Base-by-base conservation (phyloP, 768 basidiomycete genomes). In the Boletus coccyginus region DNA sequence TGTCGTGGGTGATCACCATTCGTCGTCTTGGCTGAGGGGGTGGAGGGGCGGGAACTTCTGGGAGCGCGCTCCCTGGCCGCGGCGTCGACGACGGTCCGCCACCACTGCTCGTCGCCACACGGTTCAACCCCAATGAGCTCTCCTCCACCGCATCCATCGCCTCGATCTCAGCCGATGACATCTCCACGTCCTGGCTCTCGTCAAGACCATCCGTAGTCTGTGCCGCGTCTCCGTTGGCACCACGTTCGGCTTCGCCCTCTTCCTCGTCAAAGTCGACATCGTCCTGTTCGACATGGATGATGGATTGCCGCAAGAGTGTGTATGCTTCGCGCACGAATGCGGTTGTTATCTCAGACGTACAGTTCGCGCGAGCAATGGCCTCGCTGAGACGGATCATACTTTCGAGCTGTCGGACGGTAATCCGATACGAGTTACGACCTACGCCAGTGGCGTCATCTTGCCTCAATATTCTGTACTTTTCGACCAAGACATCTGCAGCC, bases 201-300 rank as follows among this genome's bases (percentile, higher is more conserved):
- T 80, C 79, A 41, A 75, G 73, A n/a, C 46, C 67, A 21, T 71
- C 72, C n/a, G 68, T 72, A 40, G 73, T 64, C 19, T 68, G 72
- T 10, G 72, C 66, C 13, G 69, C 65, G 36, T 70, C 69, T 35
- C 66, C 74, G 5, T 68, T 72, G 31, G 74, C 71, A n/a, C 65
- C 75, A 10, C 78, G 81, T 60, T 83, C 82, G 19, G 79, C 84
- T 51, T 81, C 78, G 3, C 81, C 73, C 55, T 93, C 93, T 64
- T 96, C 93, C 62, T 95, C 92, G 66, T 98, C 97, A 71, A 98
- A 91, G 69, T 97, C 94, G 66, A 99, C 87, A 65, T 98, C 96
- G 68, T 99, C 97, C 70, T 98, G 94, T 68, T 99, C 97, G 57
- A 99, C 95, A 66, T 98, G 97, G 64, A 99, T 98, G 73, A 99